Conservation (phyloP, 176 grass and related monocot species). For the Carex pumila region DNA sequence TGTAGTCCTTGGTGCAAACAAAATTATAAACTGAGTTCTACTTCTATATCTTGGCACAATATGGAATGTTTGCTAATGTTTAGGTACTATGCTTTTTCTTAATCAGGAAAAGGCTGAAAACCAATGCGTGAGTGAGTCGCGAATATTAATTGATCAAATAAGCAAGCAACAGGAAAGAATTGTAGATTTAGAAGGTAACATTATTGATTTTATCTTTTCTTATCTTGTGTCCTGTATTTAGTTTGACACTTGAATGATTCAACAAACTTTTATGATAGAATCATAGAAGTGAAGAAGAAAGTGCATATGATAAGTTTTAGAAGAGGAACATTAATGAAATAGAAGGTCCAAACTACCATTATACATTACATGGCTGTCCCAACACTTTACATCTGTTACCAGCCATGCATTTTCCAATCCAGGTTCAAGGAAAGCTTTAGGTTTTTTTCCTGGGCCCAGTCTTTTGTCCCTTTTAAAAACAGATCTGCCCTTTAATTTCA, state of each 20-base stretch:
- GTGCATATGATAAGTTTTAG: background rate
- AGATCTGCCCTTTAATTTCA: background rate
- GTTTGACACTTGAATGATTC: background rate
- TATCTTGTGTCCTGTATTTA: background rate
- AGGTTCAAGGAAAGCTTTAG: background rate
- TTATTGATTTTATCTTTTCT: slow-evolving; percentile 5
- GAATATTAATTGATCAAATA: slow-evolving; percentile 76
- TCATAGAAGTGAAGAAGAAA: background rate
- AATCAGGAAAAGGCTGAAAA: slow-evolving; percentile 67
- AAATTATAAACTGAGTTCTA: background rate
- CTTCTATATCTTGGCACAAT: background rate
- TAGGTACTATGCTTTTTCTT: slow-evolving; percentile 10
- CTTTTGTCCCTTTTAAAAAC: background rate
- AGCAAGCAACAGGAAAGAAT: slow-evolving; percentile 87
- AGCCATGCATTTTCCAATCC: background rate
- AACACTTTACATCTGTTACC: background rate
- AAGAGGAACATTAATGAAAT: background rate
- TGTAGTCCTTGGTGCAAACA: background rate
- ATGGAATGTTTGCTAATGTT: background rate
- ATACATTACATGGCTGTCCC: background rate
- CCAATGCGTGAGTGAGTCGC: slow-evolving; percentile 61
- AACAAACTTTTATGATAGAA: background rate
- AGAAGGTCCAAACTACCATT: background rate
- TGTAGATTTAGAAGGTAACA: slow-evolving; percentile 69
- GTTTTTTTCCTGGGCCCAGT: background rate